phyloP scores from a whole-genome alignment of 139 green algal species.

The Ettlia oleoabundans region DNA sequence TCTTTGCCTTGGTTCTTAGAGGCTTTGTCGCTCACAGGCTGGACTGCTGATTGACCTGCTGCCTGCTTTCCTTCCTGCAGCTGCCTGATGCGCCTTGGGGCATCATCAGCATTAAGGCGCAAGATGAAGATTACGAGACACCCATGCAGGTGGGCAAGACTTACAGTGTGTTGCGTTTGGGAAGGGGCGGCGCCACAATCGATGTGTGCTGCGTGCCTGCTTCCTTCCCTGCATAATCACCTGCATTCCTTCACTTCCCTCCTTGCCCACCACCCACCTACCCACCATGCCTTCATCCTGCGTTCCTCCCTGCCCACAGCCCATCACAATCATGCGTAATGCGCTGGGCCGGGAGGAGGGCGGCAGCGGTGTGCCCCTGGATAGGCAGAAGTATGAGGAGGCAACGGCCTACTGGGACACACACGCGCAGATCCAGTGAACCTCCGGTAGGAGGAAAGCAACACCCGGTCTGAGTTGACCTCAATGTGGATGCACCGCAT shows the following conservation, averaged over 20 bases:
- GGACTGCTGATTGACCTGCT: neutral
- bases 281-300: too few relatives aligned
- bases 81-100: constrained; percentile 85
- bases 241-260: too few relatives aligned
- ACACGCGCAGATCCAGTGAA: constrained; percentile 75
- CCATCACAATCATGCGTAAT: constrained; percentile 98
- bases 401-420: constrained; percentile 83
- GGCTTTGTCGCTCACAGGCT: neutral
- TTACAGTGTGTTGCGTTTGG: too few relatives aligned
- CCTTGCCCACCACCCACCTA: too few relatives aligned
- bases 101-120: constrained; percentile 90
- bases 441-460: too few relatives aligned
- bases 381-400: constrained; percentile 78
- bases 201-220: too few relatives aligned
- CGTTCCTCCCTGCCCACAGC: too few relatives aligned
- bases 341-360: constrained; percentile 89
- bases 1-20: neutral
- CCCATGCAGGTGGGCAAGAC: too few relatives aligned
- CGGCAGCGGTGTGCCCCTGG: constrained; percentile 86
- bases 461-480: too few relatives aligned
- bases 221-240: too few relatives aligned
- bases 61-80: constrained; percentile 4
- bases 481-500: too few relatives aligned
- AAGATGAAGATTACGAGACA: constrained; percentile 86
- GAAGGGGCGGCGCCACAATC: too few relatives aligned